phyloP scores from a whole-genome alignment of 2,329 filamentous ascomycete species.

The Alternaria triticimaculans region DNA sequence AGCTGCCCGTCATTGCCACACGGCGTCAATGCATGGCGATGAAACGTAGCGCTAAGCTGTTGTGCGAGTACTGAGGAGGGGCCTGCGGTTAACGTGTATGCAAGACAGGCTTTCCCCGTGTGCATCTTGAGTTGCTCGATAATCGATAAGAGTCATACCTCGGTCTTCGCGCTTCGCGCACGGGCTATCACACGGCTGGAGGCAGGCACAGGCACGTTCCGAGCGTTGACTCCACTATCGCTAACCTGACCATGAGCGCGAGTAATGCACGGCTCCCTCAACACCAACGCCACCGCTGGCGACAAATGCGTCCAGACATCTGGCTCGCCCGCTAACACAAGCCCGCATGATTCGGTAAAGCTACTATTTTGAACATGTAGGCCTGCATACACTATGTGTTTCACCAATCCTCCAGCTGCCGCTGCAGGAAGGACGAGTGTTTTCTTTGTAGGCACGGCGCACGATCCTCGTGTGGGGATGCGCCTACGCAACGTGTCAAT shows the following conservation, averaged over 20 bases:
- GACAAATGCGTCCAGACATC: conserved; percentile 21
- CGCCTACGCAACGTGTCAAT: conserved; percentile 11
- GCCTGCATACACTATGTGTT: conserved; percentile 11
- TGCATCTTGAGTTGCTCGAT: background rate
- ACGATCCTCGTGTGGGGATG: conserved; percentile 2
- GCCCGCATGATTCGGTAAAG: conserved; percentile 24
- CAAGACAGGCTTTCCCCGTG: background rate
- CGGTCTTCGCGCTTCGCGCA: background rate
- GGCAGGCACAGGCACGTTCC: background rate
- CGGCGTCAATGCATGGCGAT: conserved; percentile 9
- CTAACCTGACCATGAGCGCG: conserved; percentile 3
- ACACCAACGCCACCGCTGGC: conserved; percentile 38
- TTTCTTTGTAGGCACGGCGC: background rate
- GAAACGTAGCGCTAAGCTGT: conserved; percentile 7
- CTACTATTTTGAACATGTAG: conserved; percentile 7
- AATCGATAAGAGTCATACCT: background rate
- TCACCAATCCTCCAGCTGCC: conserved; percentile 3
- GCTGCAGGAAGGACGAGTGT: background rate
- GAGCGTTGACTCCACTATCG: background rate
- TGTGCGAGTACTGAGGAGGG: background rate
- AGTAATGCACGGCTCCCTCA: conserved; percentile 29
- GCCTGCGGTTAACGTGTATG: background rate
- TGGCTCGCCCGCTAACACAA: conserved; percentile 25
- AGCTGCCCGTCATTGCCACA: conserved; percentile 20
- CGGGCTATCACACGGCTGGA: background rate